phyloP scores from a whole-genome alignment of 129 eudicot species.

The Saposhnikovia divaricata region DNA sequence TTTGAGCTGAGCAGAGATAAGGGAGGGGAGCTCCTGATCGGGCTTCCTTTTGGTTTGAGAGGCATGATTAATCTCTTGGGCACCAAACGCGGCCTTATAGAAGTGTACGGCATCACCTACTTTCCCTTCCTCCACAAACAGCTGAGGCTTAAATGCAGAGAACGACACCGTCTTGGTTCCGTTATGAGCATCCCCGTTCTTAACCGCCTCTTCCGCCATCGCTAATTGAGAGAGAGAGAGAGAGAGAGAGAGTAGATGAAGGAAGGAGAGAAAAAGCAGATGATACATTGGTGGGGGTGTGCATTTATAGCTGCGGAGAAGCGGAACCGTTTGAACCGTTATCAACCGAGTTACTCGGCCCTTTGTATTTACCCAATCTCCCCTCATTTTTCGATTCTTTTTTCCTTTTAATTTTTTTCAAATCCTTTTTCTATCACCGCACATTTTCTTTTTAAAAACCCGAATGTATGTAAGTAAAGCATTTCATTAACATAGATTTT shows the following conservation, averaged over 20 bases:
- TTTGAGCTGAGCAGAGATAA: conserved; percentile 70
- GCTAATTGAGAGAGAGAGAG: conserved; percentile 2
- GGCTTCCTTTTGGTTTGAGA: conserved; percentile 70
- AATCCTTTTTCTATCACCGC: too few relatives aligned
- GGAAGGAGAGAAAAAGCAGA: background rate
- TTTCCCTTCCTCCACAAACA: conserved; percentile 54
- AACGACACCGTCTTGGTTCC: conserved; percentile 34
- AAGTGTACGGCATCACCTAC: conserved; percentile 72
- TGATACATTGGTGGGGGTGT: background rate
- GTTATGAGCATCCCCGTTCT: conserved; percentile 29
- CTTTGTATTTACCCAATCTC: too few relatives aligned
- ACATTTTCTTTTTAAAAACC: too few relatives aligned
- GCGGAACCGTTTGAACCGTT: conserved; percentile 37
- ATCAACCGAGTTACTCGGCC: background rate
- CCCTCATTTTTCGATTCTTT: too few relatives aligned
- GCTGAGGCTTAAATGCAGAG: conserved; percentile 51
- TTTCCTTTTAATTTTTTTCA: too few relatives aligned
- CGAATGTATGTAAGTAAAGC: too few relatives aligned
- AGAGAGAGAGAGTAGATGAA: conserved; percentile 26
- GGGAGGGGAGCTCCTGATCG: conserved; percentile 71
- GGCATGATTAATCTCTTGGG: conserved; percentile 63
- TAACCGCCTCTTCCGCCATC: conserved; percentile 41
- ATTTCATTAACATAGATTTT: too few relatives aligned
- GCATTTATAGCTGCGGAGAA: conserved; percentile 49
- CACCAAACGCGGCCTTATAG: conserved; percentile 84